A percentile compares a stretch with the other conserved stretches of the same genome.
Evolutionary conservation across 805 yeast genomes (phyloP).

Genomic region (Saccharomycopsis fodiens): DNA sequence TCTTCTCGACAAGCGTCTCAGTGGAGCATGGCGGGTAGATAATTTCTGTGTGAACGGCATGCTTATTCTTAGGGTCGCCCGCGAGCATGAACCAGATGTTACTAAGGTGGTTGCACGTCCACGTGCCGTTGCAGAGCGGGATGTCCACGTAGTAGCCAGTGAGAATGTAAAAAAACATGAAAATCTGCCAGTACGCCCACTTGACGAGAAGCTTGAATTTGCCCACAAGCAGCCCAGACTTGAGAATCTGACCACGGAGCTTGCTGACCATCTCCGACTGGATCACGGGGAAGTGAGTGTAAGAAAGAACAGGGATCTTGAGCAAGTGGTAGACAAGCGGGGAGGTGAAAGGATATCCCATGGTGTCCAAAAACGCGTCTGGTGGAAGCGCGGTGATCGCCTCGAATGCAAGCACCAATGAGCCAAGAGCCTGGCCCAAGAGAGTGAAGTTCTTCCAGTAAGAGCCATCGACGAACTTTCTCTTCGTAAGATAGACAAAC

Average conservation of each 20-base stretch:
- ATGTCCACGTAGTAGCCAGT: slow-evolving; percentile 62
- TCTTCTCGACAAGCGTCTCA: slow-evolving; percentile 34
- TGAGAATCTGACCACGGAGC: slow-evolving; percentile 29
- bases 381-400: slow-evolving; percentile 67
- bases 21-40: slow-evolving; percentile 90
- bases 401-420: slow-evolving; percentile 57
- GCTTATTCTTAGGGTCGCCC: slow-evolving; percentile 9
- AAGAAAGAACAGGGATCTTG: slow-evolving; percentile 71
- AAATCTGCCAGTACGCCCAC: slow-evolving; percentile 61
- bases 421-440: slow-evolving; percentile 82
- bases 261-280: slow-evolving; percentile 80
- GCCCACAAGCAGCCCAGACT: slow-evolving; percentile 20
- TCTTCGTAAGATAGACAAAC: slow-evolving; percentile 49
- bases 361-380: slow-evolving; percentile 89
- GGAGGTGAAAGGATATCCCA: slow-evolving; percentile 88
- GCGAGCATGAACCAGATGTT: slow-evolving; percentile 50
- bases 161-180: slow-evolving; percentile 56
- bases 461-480: slow-evolving; percentile 57
- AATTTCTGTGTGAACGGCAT: slow-evolving; percentile 33
- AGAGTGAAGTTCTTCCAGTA: slow-evolving; percentile 78
- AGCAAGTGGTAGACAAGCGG: slow-evolving; percentile 51
- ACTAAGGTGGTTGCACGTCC: slow-evolving; percentile 79
- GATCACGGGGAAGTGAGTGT: slow-evolving; percentile 92
- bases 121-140: slow-evolving; percentile 75
- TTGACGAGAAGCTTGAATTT: slow-evolving; percentile 31